Conservation (phyloP, 257 asterid genomes). For the Lavandula angustifolia region DNA sequence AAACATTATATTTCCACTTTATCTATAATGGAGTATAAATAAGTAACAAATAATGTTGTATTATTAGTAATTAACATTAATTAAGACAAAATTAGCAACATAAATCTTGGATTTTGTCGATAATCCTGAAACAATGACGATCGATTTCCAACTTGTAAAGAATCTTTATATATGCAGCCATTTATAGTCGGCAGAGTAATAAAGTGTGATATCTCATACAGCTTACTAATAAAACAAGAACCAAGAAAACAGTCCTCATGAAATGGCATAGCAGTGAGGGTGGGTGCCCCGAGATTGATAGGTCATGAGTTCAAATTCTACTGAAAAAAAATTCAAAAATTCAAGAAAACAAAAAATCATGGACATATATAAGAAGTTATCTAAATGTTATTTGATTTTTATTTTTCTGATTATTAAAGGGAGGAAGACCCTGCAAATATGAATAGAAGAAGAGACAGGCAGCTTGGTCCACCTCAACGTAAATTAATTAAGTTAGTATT, state of each 20-base stretch:
- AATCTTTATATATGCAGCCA: constrained; percentile 3
- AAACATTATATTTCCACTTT: constrained; percentile 25
- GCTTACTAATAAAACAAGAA: constrained; percentile 10
- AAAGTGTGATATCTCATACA: constrained; percentile 9
- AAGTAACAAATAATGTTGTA: neutral
- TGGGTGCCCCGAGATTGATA: no score
- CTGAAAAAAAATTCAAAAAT: no score
- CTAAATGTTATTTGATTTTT: neutral
- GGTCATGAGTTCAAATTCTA: no score
- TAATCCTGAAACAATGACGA: neutral
- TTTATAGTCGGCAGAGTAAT: neutral
- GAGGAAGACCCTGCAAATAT: constrained; percentile 18
- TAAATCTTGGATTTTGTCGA: neutral
- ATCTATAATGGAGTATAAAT: constrained; percentile 22
- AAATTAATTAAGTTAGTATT: neutral
- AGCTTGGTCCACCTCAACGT: constrained; percentile 22
- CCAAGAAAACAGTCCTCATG: neutral
- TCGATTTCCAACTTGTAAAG: neutral
- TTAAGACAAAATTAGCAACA: neutral
- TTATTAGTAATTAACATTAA: no score
- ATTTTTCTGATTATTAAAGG: neutral
- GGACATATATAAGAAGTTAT: no score
- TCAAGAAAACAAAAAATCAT: neutral
- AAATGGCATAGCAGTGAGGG: no score
- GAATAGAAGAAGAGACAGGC: constrained; percentile 28